Conservation (phyloP, 2,329 filamentous ascomycete species). For the Sphaerulina populicola region DNA sequence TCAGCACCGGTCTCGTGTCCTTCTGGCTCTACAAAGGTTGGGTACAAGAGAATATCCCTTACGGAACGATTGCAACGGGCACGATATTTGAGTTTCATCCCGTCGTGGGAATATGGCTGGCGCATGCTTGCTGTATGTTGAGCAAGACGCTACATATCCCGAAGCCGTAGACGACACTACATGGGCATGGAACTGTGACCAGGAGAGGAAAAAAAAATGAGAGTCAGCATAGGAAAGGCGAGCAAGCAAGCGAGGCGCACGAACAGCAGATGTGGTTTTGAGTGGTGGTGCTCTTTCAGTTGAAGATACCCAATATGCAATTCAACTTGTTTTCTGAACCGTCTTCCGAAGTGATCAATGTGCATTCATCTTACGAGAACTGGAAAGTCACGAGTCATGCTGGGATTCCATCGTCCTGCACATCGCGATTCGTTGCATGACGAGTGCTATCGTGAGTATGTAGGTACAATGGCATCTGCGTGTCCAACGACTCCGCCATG, state of each 20-base stretch:
- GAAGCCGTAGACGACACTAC: slow-evolving; percentile 52
- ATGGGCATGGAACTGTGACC: neutral
- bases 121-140: slow-evolving; percentile 91
- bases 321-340: neutral
- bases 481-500: too few species aligned
- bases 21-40: slow-evolving; percentile 79
- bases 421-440: too few species aligned
- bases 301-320: neutral
- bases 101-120: slow-evolving; percentile 65
- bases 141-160: slow-evolving; percentile 92
- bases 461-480: too few species aligned
- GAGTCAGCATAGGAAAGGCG: neutral
- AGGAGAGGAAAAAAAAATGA: neutral
- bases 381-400: too few species aligned
- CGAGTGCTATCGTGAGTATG: too few species aligned
- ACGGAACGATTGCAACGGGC: slow-evolving; percentile 60
- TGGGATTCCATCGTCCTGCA: too few species aligned
- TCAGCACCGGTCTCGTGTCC: slow-evolving; percentile 69
- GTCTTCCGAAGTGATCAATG: too few species aligned
- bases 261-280: neutral
- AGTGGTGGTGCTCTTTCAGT: neutral
- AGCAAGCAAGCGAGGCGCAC: neutral
- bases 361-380: too few species aligned
- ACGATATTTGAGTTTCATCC: slow-evolving; percentile 76
- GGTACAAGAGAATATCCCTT: slow-evolving; percentile 69